A percentile compares a stretch with the other conserved stretches of the same genome.
Evolutionary conservation across 345 rosid species (phyloP).

Genomic region (Gossypium raimondii): DNA sequence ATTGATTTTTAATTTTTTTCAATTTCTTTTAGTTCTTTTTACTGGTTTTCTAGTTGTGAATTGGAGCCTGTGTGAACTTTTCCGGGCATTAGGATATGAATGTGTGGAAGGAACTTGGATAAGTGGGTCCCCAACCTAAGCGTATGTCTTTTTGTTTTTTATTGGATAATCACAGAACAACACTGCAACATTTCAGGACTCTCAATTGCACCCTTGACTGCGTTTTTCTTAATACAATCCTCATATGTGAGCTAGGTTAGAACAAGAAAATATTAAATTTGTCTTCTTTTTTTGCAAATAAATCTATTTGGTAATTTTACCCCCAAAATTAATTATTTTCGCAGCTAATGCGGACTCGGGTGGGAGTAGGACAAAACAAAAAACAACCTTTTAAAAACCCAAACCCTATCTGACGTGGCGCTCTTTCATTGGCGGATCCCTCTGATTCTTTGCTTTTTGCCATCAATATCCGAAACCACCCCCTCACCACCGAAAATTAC

Average conservation of each 20-base stretch:
- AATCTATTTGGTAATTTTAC: not conserved
- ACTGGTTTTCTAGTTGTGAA: not conserved
- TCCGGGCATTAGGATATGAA: slow-evolving; percentile 25
- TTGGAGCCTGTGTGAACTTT: not conserved
- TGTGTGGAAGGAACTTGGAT: slow-evolving; percentile 58
- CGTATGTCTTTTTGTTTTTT: not conserved
- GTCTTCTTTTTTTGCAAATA: not conserved
- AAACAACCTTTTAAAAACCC: not conserved
- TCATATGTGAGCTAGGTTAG: too few relatives aligned
- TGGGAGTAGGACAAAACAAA: not conserved
- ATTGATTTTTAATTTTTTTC: slow-evolving; percentile 21
- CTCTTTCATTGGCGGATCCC: slow-evolving; percentile 22
- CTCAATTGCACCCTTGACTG: not conserved
- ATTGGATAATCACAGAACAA: not conserved
- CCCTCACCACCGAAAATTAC: slow-evolving; percentile 4
- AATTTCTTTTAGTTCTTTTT: not conserved
- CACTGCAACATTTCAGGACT: not conserved
- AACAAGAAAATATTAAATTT: too few relatives aligned
- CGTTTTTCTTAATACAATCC: too few relatives aligned
- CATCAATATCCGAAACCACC: slow-evolving; percentile 15
- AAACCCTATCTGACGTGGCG: slow-evolving; percentile 23
- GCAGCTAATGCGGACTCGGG: not conserved
- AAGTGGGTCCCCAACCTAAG: slow-evolving; percentile 44
- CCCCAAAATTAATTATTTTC: not conserved
- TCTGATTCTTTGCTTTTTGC: slow-evolving; percentile 29